These are phyloP conservation scores for Aspergillus cavernicola DNA, from an alignment of 495 filamentous ascomycete species.

Conservation along the genomic window DNA sequence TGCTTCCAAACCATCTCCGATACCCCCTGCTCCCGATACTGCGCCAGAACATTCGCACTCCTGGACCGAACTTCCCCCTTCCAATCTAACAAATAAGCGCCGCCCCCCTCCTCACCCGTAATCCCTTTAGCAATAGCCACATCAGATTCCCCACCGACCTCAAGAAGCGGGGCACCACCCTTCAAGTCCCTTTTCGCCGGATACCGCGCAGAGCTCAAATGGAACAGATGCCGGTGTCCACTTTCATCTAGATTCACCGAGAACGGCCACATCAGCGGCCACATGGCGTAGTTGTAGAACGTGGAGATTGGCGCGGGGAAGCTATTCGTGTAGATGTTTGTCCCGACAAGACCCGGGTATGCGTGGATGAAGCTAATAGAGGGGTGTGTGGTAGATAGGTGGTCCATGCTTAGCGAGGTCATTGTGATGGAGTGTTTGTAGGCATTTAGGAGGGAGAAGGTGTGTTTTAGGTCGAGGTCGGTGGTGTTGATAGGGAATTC, in stretches of 20 bases:
- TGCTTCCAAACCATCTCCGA: constrained; percentile 4
- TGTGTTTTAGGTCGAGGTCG: background rate
- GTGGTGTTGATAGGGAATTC: background rate
- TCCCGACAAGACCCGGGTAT: background rate
- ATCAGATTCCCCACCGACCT: no score
- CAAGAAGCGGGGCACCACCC: background rate
- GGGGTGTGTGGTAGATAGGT: background rate
- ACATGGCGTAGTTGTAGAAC: background rate
- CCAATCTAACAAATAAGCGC: background rate
- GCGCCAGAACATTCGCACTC: background rate
- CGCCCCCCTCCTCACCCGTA: background rate
- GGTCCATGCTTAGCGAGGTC: background rate
- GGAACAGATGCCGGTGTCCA: constrained; percentile 1
- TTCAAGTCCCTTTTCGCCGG: background rate
- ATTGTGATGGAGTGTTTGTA: constrained; percentile 1
- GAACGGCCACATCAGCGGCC: background rate
- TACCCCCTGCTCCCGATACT: constrained; percentile 2
- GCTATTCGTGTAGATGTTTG: background rate
- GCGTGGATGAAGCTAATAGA: background rate
- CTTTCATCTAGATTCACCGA: background rate
- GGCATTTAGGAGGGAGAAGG: background rate
- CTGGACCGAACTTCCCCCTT: background rate
- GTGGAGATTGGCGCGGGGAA: background rate
- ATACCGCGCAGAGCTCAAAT: background rate
- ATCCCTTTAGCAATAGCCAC: background rate